Percentiles rank a stretch among this genome's conserved stretches.
Evolutionary conservation across 192 early-diverging fungal genomes (phyloP).

Genomic region (Chytriomyces confervae): DNA sequence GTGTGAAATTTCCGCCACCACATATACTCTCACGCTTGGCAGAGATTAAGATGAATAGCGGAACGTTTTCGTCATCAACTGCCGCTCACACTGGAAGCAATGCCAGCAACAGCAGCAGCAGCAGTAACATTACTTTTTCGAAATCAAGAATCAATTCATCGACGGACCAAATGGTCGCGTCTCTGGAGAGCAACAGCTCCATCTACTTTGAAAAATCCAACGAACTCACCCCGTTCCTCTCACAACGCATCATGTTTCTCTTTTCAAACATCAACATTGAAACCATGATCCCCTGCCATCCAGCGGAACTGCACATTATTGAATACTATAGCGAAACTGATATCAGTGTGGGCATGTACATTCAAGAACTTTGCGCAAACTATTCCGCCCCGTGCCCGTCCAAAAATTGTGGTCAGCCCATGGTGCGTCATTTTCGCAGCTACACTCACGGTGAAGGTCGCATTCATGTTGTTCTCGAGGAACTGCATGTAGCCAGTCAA

Average conservation of each 20-base stretch:
- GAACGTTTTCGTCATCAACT: background rate
- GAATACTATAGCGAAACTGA: slow-evolving; percentile 85
- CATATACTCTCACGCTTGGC: slow-evolving; percentile 68
- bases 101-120: background rate
- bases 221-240: slow-evolving; percentile 69
- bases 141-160: background rate
- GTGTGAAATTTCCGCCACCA: slow-evolving; percentile 84
- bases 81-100: too few relatives aligned
- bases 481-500: slow-evolving; percentile 50
- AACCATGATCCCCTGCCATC: slow-evolving; percentile 60
- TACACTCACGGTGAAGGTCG: slow-evolving; percentile 86
- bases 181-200: slow-evolving; percentile 46
- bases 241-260: slow-evolving; percentile 77
- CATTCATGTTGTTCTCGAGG: slow-evolving; percentile 77
- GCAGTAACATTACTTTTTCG: background rate
- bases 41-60: slow-evolving; percentile 4
- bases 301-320: slow-evolving; percentile 79
- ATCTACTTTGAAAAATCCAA: slow-evolving; percentile 64
- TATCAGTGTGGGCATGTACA: slow-evolving; percentile 84
- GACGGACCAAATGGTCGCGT: slow-evolving; percentile 23
- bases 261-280: slow-evolving; percentile 71
- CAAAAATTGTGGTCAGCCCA: slow-evolving; percentile 75
- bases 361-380: slow-evolving; percentile 82
- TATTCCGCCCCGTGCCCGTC: slow-evolving; percentile 69
- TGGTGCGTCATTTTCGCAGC: slow-evolving; percentile 80